phyloP scores from a whole-genome alignment of 139 green algal species.

The Cymbomonas tetramitiformis region DNA sequence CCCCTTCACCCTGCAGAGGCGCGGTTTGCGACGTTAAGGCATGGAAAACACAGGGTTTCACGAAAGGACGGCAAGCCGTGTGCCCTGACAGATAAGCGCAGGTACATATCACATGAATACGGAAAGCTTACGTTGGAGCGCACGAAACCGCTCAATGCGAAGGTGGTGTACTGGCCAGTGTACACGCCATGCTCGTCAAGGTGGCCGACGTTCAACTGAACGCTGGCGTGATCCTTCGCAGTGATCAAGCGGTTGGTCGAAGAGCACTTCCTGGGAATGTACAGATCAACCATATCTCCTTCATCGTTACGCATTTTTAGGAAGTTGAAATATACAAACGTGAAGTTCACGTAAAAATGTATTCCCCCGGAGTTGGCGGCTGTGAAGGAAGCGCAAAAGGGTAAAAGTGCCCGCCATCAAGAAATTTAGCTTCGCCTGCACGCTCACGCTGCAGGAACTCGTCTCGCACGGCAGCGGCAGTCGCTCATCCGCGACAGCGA shows the following conservation, averaged over 20 bases:
- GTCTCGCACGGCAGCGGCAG: no score
- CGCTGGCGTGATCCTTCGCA: conserved; percentile 86
- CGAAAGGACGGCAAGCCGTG: background rate
- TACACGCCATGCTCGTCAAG: conserved; percentile 88
- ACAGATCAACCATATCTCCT: conserved; percentile 85
- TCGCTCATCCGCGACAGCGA: no score
- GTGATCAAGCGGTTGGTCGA: conserved; percentile 98
- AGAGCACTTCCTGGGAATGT: conserved; percentile 96
- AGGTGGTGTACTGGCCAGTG: conserved; percentile 79
- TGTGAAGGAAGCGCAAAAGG: no score
- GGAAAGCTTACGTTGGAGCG: conserved; percentile 48
- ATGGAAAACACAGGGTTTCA: background rate
- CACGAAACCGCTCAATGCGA: conserved; percentile 78
- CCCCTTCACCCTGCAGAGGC: conserved; percentile 57
- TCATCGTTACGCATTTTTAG: conserved; percentile 82
- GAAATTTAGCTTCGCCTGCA: no score
- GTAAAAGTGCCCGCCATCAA: no score
- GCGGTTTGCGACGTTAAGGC: background rate
- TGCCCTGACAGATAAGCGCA: background rate
- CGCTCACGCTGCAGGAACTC: no score
- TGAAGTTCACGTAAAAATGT: no score
- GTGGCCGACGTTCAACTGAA: conserved; percentile 98
- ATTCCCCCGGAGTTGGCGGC: no score
- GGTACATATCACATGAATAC: background rate
- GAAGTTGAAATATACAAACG: no score